Percentiles rank a stretch among this genome's conserved stretches.
These are phyloP conservation scores for Seiridium cupressi DNA, from an alignment of 2,329 filamentous ascomycete species.

Conservation along the genomic window DNA sequence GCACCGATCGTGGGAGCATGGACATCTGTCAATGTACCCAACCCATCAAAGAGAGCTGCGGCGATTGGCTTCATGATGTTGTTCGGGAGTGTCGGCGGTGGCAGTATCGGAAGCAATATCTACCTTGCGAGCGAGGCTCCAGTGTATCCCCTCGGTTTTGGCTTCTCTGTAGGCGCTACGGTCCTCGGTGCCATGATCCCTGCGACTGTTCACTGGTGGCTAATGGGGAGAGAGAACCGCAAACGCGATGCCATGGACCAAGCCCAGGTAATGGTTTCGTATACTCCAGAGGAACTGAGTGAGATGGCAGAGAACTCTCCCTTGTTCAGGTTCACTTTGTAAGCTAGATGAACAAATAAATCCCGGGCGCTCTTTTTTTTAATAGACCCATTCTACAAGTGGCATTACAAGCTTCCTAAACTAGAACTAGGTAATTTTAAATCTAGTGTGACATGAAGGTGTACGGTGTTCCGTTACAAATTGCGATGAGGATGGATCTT, in stretches of 20 bases:
- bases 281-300: slow-evolving; percentile 8
- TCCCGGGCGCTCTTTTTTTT: too few relatives aligned
- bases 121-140: slow-evolving; percentile 18
- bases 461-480: too few relatives aligned
- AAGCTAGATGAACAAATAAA: background rate
- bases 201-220: slow-evolving; percentile 12
- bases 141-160: slow-evolving; percentile 16
- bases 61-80: slow-evolving; percentile 18
- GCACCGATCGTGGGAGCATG: slow-evolving; percentile 14
- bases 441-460: too few relatives aligned
- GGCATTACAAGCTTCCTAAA: too few relatives aligned
- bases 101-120: slow-evolving; percentile 18
- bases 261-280: slow-evolving; percentile 7
- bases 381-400: too few relatives aligned
- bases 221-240: slow-evolving; percentile 9
- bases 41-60: slow-evolving; percentile 4
- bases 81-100: slow-evolving; percentile 13
- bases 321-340: slow-evolving; percentile 14
- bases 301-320: slow-evolving; percentile 16
- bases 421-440: too few relatives aligned
- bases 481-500: slow-evolving; percentile 23
- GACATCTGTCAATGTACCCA: slow-evolving; percentile 3
- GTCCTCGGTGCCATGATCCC: slow-evolving; percentile 13
- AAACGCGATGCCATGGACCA: slow-evolving; percentile 10
- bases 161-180: slow-evolving; percentile 16